Evolutionary conservation across 257 asterid species (phyloP), one percentile per base, ranked within the genome.

Genomic region (Eustoma russellianum): DNA sequence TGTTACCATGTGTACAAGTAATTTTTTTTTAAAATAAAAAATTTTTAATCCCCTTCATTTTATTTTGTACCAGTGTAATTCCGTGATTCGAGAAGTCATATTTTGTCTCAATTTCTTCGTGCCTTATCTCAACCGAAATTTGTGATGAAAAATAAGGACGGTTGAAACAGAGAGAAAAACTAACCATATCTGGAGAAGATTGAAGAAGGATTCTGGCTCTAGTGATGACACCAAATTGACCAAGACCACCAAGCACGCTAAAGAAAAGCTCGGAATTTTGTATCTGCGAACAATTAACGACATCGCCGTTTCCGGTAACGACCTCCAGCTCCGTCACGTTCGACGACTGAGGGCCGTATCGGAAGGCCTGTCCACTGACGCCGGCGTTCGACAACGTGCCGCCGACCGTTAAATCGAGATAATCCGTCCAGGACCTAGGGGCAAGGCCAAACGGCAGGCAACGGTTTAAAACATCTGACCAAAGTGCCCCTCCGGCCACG

Each of bases 341-440:
- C 12, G 84, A 85, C 65, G 96, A 75, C 60, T 91, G 96, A 0
- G 96, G 96, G 0, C 98, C 98, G 55, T 62, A 66, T 5, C 62
- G 52, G 67, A 87, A 91, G 0, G 88, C 50, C 80, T 91, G 98
- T 0, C 98, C 98, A 18, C 98, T 87, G 5, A 91, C 87, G 55
- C 98, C 95, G 71, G 88, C 98, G 80, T 91, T 87, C 5, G 96
- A 87, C 19, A 91, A 63, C 48, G 98, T 87, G 40, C 96, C 98
- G 1, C 98, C 98, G 5, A 91, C 94, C 62, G 98, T 91, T 44
- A 91, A 64, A 3, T 83, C 90, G 13, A 91, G 62, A 57, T 91
- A 91, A 50, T 87, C 96, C 47, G 98, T 87, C 98, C 98, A 91
- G 19, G 96, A 87, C 47, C 82, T 76, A 0, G 98, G 98, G 33